Evolutionary conservation across 2,329 filamentous ascomycete species (phyloP), one percentile per base, ranked within the genome.

Genomic region (Fusarium albidum): DNA sequence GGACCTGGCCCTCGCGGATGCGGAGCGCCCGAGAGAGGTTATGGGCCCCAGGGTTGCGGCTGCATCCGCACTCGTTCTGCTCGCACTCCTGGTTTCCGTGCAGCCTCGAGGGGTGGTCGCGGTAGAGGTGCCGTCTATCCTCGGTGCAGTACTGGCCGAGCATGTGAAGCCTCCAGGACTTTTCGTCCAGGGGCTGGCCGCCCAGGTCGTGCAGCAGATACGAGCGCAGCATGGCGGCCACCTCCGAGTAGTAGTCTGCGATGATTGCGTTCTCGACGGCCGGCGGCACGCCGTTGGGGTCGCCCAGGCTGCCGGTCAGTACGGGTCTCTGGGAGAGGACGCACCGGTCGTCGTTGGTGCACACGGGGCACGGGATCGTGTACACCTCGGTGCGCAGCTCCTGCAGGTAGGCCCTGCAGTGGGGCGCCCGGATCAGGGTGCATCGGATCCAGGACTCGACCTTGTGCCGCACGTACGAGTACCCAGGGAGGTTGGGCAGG

Each of bases 401-500:
- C 3, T 32, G 28, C 14, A 52, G 57, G 7, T n/a, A 18, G 6
- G 38, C 5, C 3, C 12, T 12, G 25, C 61, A 64, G 1, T 11
- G 11, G 6, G 3, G 14, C 10, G 6, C 27, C 4, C 28, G 5
- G 9, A 33, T 26, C 25, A 52, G n/a, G 32, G 59, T 54, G 29
- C 61, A 64, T 10, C 61, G 57, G 35, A 59, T 52, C 51, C 49
- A 56, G 18, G 38, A n/a, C 6, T 40, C 40, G 11, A 31, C 28
- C 6, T 37, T 51, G 42, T 64, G 61, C 14, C 42, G 52, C 4
- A 59, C 14, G 31, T 55, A 56, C 32, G 35, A 52, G 17, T 54
- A 51, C 9, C 40, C 47, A 6, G n/a, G 17, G 18, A 10, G 10
- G 9, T 27, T 6, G 21, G 18, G n/a, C 5, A 55, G 28, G 5